A percentile compares a stretch with the other conserved stretches of the same genome.
These are phyloP conservation scores for Cordyceps sp. DNA, from an alignment of 2,329 filamentous ascomycete genomes.

Conservation along the genomic window DNA sequence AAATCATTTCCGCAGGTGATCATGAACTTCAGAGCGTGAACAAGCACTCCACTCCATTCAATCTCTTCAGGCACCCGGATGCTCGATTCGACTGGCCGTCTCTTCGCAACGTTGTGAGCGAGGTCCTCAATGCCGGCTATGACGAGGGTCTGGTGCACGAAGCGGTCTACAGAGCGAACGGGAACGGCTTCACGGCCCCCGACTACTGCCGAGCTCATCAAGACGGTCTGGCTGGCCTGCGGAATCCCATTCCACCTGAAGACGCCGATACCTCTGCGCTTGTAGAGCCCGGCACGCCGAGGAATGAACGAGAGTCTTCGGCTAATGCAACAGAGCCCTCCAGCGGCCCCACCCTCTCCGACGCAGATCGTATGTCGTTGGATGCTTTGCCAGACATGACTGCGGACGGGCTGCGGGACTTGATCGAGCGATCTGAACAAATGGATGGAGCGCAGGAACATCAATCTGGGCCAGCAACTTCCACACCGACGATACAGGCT, in stretches of 20 bases:
- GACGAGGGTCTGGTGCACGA: slow-evolving; percentile 53
- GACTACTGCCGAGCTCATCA: slow-evolving; percentile 61
- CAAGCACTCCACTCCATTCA: slow-evolving; percentile 26
- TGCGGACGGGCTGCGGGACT: slow-evolving; percentile 12
- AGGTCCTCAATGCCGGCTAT: slow-evolving; percentile 15
- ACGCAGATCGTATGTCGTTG: slow-evolving; percentile 21
- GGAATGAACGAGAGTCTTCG: slow-evolving; percentile 8
- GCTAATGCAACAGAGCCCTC: slow-evolving; percentile 8
- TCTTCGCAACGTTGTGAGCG: slow-evolving; percentile 12
- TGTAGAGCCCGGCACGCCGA: slow-evolving; percentile 7
- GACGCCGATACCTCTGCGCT: slow-evolving; percentile 29
- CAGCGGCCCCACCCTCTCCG: slow-evolving; percentile 8
- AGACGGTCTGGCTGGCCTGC: slow-evolving; percentile 37
- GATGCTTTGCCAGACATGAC: slow-evolving; percentile 14
- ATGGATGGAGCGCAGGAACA: slow-evolving; percentile 1
- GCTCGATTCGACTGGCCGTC: slow-evolving; percentile 29
- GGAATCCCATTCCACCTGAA: slow-evolving; percentile 49
- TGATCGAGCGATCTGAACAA: slow-evolving; percentile 9
- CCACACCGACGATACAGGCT: slow-evolving; percentile 2
- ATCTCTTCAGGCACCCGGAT: slow-evolving; percentile 26
- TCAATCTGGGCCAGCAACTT: slow-evolving; percentile 2
- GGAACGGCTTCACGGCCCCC: slow-evolving; percentile 37
- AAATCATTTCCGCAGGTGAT: slow-evolving; percentile 61
- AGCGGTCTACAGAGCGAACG: slow-evolving; percentile 69
- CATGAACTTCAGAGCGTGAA: slow-evolving; percentile 48